phyloP scores from a whole-genome alignment of 805 yeast genomes.

The Yarrowia sp. region DNA sequence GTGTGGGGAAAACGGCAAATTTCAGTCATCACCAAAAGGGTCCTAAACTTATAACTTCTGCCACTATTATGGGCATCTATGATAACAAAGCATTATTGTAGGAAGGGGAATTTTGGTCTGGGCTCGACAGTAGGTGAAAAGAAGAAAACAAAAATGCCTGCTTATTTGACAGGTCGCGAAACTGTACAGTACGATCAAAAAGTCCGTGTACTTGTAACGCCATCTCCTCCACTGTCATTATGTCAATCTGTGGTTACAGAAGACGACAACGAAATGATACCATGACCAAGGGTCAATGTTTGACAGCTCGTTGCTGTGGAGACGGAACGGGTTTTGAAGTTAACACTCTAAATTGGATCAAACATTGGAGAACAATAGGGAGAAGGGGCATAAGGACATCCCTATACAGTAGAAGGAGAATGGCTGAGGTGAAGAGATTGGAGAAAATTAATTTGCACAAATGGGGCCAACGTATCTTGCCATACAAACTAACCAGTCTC shows the following conservation, averaged over 20 bases:
- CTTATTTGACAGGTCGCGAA: background rate
- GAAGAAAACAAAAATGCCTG: background rate
- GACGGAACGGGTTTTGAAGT: background rate
- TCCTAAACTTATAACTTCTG: background rate
- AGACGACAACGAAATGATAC: background rate
- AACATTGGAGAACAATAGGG: background rate
- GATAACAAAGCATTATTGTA: background rate
- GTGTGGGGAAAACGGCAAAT: background rate
- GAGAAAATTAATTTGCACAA: background rate
- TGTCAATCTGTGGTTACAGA: background rate
- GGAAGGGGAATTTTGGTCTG: too few species aligned
- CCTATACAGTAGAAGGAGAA: background rate
- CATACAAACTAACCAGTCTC: background rate
- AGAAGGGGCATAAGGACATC: background rate
- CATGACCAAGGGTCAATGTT: background rate
- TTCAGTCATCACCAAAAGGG: background rate
- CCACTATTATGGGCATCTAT: background rate
- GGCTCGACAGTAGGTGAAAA: too few species aligned
- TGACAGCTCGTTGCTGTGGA: background rate
- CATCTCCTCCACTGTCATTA: background rate
- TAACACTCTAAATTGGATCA: background rate
- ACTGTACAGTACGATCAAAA: background rate
- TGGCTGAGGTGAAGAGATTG: background rate
- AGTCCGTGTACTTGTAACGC: too few species aligned
- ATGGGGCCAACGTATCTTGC: too few species aligned